These are phyloP conservation scores for Aspergillus sparsus DNA, from an alignment of 495 filamentous ascomycete genomes.

Conservation along the genomic window DNA sequence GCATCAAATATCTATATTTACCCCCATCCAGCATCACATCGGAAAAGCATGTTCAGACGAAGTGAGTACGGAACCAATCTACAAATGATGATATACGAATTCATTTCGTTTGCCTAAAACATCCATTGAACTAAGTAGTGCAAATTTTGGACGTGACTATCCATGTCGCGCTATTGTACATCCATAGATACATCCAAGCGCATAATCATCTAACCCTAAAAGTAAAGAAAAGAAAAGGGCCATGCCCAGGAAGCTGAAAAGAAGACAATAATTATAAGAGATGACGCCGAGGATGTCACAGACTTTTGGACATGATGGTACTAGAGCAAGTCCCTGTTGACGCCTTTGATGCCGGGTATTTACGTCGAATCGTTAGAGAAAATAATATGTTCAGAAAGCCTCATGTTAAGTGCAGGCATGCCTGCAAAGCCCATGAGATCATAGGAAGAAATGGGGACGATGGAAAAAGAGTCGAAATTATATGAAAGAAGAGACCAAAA, in stretches of 20 bases:
- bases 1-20: not conserved
- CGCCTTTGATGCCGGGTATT: slow-evolving; percentile 36
- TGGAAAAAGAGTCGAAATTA: slow-evolving; percentile 7
- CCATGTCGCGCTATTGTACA: slow-evolving; percentile 21
- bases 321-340: slow-evolving; percentile 28
- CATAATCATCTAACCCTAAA: slow-evolving; percentile 28
- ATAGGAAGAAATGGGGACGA: slow-evolving; percentile 1
- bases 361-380: slow-evolving; percentile 33
- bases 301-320: slow-evolving; percentile 26
- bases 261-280: slow-evolving; percentile 17
- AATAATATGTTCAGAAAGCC: slow-evolving; percentile 27
- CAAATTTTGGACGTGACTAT: not conserved
- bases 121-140: slow-evolving; percentile 5
- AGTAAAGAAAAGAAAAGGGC: slow-evolving; percentile 7
- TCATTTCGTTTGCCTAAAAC: not conserved
- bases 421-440: slow-evolving; percentile 11
- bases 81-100: not conserved
- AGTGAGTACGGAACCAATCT: too few relatives aligned
- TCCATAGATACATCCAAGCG: slow-evolving; percentile 12
- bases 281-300: slow-evolving; percentile 25
- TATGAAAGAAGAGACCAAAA: not conserved
- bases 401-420: slow-evolving; percentile 18
- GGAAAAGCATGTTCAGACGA: not conserved
- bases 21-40: not conserved
- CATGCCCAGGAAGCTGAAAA: slow-evolving; percentile 16